A percentile compares a stretch with the other conserved stretches of the same genome.
phyloP scores from a whole-genome alignment of 257 asterid genomes.

The Plantago ovata region DNA sequence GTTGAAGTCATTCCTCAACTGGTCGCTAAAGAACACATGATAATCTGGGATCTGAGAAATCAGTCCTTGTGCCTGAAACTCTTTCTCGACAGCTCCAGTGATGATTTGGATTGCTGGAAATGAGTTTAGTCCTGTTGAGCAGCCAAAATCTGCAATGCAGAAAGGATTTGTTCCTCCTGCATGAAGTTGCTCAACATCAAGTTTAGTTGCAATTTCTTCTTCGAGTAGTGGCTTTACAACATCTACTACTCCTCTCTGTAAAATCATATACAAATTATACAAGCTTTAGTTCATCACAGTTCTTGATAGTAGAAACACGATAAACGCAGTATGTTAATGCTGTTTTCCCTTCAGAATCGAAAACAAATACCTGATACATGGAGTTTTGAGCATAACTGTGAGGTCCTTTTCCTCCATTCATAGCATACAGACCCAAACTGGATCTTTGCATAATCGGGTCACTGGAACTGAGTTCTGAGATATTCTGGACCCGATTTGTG shows the following conservation, averaged over 20 bases:
- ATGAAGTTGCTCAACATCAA: not conserved
- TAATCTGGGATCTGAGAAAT: conserved; percentile 3
- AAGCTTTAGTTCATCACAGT: not conserved
- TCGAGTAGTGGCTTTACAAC: conserved; percentile 17
- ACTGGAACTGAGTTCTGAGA: conserved; percentile 7
- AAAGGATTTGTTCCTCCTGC: not conserved
- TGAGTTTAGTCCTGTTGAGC: conserved; percentile 42
- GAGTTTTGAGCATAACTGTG: conserved; percentile 45
- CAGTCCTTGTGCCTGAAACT: not conserved
- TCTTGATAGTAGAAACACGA: too few relatives aligned
- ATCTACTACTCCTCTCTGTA: conserved; percentile 20
- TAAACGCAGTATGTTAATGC: too few relatives aligned
- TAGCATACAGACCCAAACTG: conserved; percentile 27
- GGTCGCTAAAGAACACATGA: conserved; percentile 26
- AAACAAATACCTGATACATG: conserved; percentile 37
- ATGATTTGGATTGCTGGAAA: conserved; percentile 28
- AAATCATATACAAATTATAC: not conserved
- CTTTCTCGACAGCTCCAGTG: conserved; percentile 19
- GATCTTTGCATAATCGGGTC: conserved; percentile 17
- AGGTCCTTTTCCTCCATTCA: conserved; percentile 40
- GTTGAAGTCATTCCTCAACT: conserved; percentile 28
- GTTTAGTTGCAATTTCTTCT: conserved; percentile 17
- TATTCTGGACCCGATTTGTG: conserved; percentile 7
- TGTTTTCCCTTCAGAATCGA: not conserved
- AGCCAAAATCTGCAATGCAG: conserved; percentile 39